Percentiles rank a stretch among this genome's conserved stretches.
These are phyloP conservation scores for Wallemia hederae DNA, from an alignment of 1,284 basidiomycete genomes.

Conservation along the genomic window DNA sequence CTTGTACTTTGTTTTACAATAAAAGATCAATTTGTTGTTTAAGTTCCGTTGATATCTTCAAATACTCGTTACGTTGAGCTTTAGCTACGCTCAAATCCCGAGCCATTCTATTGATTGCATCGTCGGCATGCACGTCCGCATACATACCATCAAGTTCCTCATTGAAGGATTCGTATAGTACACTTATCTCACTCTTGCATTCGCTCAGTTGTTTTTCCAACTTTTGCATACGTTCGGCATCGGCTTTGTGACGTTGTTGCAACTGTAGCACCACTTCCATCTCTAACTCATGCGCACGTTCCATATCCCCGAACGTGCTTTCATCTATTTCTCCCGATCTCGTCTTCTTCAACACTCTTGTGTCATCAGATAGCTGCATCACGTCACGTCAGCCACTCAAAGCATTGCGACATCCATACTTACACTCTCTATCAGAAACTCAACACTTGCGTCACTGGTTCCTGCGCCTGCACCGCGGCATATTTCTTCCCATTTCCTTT, in stretches of 20 bases:
- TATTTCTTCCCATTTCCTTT: not conserved
- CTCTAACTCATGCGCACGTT: not conserved
- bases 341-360: not conserved
- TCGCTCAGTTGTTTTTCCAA: not conserved
- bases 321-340: not conserved
- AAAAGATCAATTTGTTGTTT: not conserved
- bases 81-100: not conserved
- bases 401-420: not conserved
- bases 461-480: not conserved
- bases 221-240: not conserved
- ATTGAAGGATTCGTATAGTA: not conserved
- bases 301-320: not conserved
- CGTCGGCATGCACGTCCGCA: not conserved
- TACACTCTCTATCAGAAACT: not conserved
- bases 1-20: not conserved
- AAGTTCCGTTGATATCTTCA: not conserved
- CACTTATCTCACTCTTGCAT: conserved; percentile 1
- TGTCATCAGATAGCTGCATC: not conserved
- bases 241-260: not conserved
- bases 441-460: not conserved
- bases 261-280: not conserved
- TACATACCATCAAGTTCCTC: not conserved
- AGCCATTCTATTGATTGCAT: not conserved
- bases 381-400: no score
- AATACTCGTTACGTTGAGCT: not conserved